Conservation (phyloP, 768 basidiomycete species). For the Pleurotus sapidus region DNA sequence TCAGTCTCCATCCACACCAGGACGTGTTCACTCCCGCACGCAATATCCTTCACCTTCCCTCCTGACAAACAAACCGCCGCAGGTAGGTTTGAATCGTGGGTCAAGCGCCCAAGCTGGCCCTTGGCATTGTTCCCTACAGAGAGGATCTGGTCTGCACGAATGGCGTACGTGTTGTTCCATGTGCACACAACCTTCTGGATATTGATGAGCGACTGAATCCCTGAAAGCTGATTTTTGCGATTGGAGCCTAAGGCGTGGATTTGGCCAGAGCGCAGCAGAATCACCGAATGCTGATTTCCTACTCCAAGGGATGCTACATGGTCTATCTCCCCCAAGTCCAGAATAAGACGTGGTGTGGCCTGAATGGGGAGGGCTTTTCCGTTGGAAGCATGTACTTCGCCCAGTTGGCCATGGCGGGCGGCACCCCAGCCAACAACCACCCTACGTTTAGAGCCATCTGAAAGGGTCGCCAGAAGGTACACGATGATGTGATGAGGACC, state of each 20-base stretch:
- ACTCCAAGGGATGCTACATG: constrained; percentile 30
- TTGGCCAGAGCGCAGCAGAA: constrained; percentile 56
- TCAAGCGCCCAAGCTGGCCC: constrained; percentile 63
- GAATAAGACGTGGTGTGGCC: constrained; percentile 32
- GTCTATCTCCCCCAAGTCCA: constrained; percentile 22
- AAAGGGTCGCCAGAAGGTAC: constrained; percentile 28
- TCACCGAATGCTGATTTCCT: constrained; percentile 42
- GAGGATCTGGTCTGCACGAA: constrained; percentile 26
- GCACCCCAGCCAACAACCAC: constrained; percentile 78
- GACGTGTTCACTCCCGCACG: constrained; percentile 87
- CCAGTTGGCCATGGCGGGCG: constrained; percentile 83
- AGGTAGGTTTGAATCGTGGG: constrained; percentile 15
- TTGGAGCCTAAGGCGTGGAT: constrained; percentile 65
- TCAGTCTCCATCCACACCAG: constrained; percentile 26
- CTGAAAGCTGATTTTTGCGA: constrained; percentile 61
- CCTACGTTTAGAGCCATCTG: constrained; percentile 18
- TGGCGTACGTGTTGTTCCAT: constrained; percentile 77
- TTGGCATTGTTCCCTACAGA: constrained; percentile 56
- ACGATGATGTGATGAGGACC: constrained; percentile 75
- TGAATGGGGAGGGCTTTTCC: constrained; percentile 25
- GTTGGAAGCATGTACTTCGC: constrained; percentile 23
- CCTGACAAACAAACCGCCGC: constrained; percentile 26
- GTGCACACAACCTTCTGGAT: constrained; percentile 52
- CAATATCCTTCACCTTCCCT: constrained; percentile 30
- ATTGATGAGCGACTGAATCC: constrained; percentile 20